Base-by-base conservation (phyloP, 2,329 filamentous ascomycete species). In the Biscogniauxia mediterranea region DNA sequence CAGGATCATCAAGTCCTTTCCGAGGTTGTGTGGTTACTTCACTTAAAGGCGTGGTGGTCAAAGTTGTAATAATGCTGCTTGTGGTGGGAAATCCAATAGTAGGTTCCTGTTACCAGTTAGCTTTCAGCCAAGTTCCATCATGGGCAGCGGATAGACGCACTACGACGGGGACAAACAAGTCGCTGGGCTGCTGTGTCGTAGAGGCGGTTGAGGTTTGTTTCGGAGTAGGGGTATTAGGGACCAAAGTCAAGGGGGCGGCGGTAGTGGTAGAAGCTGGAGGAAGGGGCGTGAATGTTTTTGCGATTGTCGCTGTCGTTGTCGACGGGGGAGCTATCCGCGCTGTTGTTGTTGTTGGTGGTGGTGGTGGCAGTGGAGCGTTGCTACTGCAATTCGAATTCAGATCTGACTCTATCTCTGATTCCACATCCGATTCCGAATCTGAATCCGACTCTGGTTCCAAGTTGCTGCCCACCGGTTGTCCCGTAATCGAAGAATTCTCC, bases 11-110 rank as follows among this genome's bases (percentile, higher is more conserved):
- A 20, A 55, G 17, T 32, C 54, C 54, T 32, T 55, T 55, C 26
- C 32, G 54, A 38, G 54, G 54, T n/a, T 38, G 38, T 38, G 52
- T 54, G 6, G n/a, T 49, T 26, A 50, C 6, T 25, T 56, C n/a
- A 13, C 21, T 38, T 42, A 56, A 25, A 17, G 55, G 55, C 46
- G 55, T 56, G 1, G 54, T 56, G 19, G 55, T 56, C 21, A 56
- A 17, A n/a, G 26, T 49, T 15, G 52, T 2, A 13, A 50, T 13
- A 28, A 51, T 51, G 25, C 32, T 17, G 23, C 19, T 17, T 1
- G 55, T 56, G 19, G 28, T 49, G 15, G 55, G 21, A 17, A 56
- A 25, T 46, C 38, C 38, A 7, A 46, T n/a, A 26, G 46, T 56
- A 20, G 55, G 42, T 15, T 49, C 38, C 55, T 56, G 11, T 19